A percentile compares a stretch with the other conserved stretches of the same genome.
phyloP scores from a whole-genome alignment of 805 yeast species.

The Brettanomyces nanus region DNA sequence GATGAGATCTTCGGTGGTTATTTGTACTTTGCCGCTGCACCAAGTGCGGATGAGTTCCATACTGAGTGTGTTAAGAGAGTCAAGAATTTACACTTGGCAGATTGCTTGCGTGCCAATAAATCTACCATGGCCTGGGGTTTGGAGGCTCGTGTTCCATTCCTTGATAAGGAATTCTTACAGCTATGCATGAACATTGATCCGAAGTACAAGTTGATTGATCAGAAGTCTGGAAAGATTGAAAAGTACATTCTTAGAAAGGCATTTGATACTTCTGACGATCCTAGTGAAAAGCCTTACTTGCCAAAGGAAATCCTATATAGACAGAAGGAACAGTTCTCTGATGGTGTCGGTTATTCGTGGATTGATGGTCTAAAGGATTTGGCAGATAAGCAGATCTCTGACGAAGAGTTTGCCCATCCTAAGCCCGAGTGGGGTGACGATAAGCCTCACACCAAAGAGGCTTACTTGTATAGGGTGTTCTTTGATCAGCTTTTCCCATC shows the following conservation, averaged over 20 bases:
- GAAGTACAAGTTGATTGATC: slow-evolving; percentile 76
- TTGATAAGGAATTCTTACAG: slow-evolving; percentile 88
- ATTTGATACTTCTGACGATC: slow-evolving; percentile 85
- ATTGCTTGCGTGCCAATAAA: slow-evolving; percentile 97
- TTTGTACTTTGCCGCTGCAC: slow-evolving; percentile 95
- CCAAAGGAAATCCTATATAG: slow-evolving; percentile 98
- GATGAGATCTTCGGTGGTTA: slow-evolving; percentile 99
- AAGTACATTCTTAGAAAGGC: slow-evolving; percentile 97
- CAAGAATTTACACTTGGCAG: slow-evolving; percentile 94
- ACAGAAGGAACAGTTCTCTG: slow-evolving; percentile 99
- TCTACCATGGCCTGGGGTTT: slow-evolving; percentile 99
- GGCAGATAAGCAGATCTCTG: slow-evolving; percentile 79
- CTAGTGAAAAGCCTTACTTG: slow-evolving; percentile 71
- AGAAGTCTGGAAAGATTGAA: slow-evolving; percentile 72
- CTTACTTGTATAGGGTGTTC: slow-evolving; percentile 97
- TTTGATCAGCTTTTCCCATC: slow-evolving; percentile 90
- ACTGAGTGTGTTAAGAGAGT: slow-evolving; percentile 92
- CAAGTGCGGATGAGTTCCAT: slow-evolving; percentile 89
- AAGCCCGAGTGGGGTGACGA: slow-evolving; percentile 96
- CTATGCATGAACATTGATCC: slow-evolving; percentile 94
- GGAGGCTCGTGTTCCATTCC: slow-evolving; percentile 98
- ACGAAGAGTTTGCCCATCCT: slow-evolving; percentile 85
- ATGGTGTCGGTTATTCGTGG: slow-evolving; percentile 99
- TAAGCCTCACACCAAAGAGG: slow-evolving; percentile 95
- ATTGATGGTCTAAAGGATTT: slow-evolving; percentile 95